Evolutionary conservation across 129 eudicot species (phyloP).

Genomic region (Oenanthe sinensis): DNA sequence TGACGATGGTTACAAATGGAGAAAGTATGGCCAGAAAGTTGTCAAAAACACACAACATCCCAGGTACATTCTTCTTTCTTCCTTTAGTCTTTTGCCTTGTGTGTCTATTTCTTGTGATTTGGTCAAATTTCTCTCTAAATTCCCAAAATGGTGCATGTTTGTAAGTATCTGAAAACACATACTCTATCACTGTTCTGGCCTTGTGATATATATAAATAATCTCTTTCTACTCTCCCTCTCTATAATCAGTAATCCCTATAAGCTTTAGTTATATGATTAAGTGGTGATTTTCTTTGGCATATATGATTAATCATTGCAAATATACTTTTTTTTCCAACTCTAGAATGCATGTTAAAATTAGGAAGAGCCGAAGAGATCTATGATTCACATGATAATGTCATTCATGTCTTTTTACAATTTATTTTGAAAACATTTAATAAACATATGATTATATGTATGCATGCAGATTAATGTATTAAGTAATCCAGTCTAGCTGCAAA

Average conservation of each 20-base stretch:
- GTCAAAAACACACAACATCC: slow-evolving; percentile 92
- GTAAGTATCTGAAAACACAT: neutral
- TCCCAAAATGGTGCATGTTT: neutral
- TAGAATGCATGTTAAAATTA: neutral
- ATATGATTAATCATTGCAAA: neutral
- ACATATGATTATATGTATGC: neutral
- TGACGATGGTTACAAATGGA: slow-evolving; percentile 90
- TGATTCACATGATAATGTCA: neutral
- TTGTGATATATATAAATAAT: too few species aligned
- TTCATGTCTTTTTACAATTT: neutral
- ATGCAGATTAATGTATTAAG: neutral
- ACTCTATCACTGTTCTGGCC: neutral
- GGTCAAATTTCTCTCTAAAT: neutral
- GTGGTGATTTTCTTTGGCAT: neutral
- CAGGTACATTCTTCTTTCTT: slow-evolving; percentile 31
- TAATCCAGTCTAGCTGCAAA: neutral
- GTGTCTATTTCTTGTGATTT: neutral
- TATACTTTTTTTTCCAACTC: neutral
- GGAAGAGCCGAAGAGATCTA: neutral
- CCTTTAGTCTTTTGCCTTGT: neutral
- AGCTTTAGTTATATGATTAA: neutral
- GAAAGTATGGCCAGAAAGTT: slow-evolving; percentile 88
- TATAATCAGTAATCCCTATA: neutral
- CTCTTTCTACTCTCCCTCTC: too few species aligned
- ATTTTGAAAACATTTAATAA: too few species aligned